Evolutionary conservation across 345 rosid species (phyloP).

Genomic region (Hibiscus syriacus): DNA sequence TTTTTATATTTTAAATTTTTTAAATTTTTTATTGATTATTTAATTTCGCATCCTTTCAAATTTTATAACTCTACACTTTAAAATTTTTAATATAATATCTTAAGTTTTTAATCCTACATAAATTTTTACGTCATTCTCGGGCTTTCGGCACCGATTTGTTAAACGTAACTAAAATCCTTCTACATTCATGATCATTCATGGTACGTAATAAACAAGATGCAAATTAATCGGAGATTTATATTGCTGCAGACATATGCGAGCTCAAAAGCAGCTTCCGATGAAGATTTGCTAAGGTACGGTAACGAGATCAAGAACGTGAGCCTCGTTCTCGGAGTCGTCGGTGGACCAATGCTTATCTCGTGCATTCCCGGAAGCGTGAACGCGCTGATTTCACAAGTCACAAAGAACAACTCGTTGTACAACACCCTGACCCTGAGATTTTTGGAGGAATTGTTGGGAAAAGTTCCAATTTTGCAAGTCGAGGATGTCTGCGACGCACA

Average conservation of each 20-base stretch:
- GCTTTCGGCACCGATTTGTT: no score
- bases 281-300: conserved; percentile 3
- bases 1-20: no score
- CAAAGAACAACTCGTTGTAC: not conserved
- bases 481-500: conserved; percentile 40
- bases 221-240: not conserved
- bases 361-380: conserved; percentile 11
- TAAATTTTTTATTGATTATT: no score
- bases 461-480: conserved; percentile 39
- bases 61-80: no score
- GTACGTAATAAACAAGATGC: not conserved
- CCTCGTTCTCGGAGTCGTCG: conserved; percentile 27
- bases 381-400: conserved; percentile 14
- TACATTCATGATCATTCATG: not conserved
- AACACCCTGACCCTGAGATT: conserved; percentile 13
- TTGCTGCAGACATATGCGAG: conserved; percentile 5
- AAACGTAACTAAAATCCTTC: not conserved
- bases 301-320: conserved; percentile 25
- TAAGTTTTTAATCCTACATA: no score
- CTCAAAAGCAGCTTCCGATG: not conserved
- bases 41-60: no score
- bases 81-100: no score
- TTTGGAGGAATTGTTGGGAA: conserved; percentile 32
- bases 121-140: no score
- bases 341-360: conserved; percentile 31